Base-by-base conservation (phyloP, 1,284 basidiomycete genomes). In the Phellopilus nigrolimitatus region DNA sequence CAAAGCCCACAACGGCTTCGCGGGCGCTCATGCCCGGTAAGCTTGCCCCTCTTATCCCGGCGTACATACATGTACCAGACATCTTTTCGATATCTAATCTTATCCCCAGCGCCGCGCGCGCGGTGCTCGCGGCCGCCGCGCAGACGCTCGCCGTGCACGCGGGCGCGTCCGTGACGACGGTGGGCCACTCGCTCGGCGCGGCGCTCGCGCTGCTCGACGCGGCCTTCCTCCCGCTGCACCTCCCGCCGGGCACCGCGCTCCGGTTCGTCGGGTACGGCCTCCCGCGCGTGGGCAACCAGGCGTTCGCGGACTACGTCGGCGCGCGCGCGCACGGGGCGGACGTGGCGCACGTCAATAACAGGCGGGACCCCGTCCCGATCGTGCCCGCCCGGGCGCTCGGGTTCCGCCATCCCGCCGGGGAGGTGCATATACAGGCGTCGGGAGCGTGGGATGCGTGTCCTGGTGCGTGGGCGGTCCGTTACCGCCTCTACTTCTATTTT, bases 281-380 rank as follows among this genome's bases (percentile, higher is more conserved):
- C 62, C 84, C 84, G 15, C 72, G 83, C 33, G 81, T 83, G 30
- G 83, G 82, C 4, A 84, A 85, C 60, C 71, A 76, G 56, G 75
- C 67, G 0, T 82, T 80, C 53, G 80, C 80, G 0, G 56, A 79
- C 59, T 82, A 75, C 54, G 71, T 84, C 21, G 80, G 84, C 59
- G 60, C 62, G 4, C 28, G 36, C 37, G 33, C 24, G 9, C 33
- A 55, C 27, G 47, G 60, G 24, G 49, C 59, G 3, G 56, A 59
- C 8, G 47, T 78, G 33, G 71, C 71, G 13, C 78, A 72, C 41
- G 66, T 82, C 43, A 80, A 65, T 50, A 61, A 68, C 58, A 42
- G 59, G 44, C 31, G 60, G 21, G 66, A 68, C 44, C 58, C 57
- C 3, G 53, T 68, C 8, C 66, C 66, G 3, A 68, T 64, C 38